Evolutionary conservation across 768 basidiomycete genomes (phyloP).

Genomic region (Lactarius vividus): DNA sequence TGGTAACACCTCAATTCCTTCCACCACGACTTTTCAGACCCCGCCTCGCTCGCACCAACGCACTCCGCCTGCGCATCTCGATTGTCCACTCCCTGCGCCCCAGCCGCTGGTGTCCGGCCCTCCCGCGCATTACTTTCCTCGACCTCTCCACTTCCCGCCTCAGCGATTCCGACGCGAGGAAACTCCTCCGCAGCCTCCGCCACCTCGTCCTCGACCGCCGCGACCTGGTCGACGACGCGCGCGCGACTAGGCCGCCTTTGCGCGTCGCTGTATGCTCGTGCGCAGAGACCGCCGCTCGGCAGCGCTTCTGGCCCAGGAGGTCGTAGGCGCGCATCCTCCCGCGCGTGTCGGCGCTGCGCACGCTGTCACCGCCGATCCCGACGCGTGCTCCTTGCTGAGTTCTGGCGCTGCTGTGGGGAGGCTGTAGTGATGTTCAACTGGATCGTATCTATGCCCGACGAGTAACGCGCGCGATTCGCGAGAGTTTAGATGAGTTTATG

Average conservation of each 20-base stretch:
- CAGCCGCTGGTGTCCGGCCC: slow-evolving; percentile 31
- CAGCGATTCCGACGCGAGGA: slow-evolving; percentile 32
- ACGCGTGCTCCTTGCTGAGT: slow-evolving; percentile 46
- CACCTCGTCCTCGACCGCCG: slow-evolving; percentile 75
- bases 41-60: slow-evolving; percentile 37
- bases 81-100: slow-evolving; percentile 44
- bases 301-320: slow-evolving; percentile 46
- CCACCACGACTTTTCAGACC: too few species aligned
- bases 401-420: slow-evolving; percentile 60
- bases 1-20: too few species aligned
- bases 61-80: slow-evolving; percentile 71
- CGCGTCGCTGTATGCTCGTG: too few species aligned
- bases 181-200: slow-evolving; percentile 44
- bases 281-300: slow-evolving; percentile 47
- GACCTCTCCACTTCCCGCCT: slow-evolving; percentile 35
- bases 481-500: too few species aligned
- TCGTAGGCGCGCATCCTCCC: slow-evolving; percentile 49
- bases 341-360: slow-evolving; percentile 45
- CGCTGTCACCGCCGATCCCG: slow-evolving; percentile 46
- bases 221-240: slow-evolving; percentile 48
- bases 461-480: not conserved
- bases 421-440: slow-evolving; percentile 53
- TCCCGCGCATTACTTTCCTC: slow-evolving; percentile 57
- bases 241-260: slow-evolving; percentile 10
- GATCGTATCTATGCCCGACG: slow-evolving; percentile 36